A percentile compares a stretch with the other conserved stretches of the same genome.
Conservation (phyloP, 2,329 filamentous ascomycete species). For the Arthrinium puccinioides region DNA sequence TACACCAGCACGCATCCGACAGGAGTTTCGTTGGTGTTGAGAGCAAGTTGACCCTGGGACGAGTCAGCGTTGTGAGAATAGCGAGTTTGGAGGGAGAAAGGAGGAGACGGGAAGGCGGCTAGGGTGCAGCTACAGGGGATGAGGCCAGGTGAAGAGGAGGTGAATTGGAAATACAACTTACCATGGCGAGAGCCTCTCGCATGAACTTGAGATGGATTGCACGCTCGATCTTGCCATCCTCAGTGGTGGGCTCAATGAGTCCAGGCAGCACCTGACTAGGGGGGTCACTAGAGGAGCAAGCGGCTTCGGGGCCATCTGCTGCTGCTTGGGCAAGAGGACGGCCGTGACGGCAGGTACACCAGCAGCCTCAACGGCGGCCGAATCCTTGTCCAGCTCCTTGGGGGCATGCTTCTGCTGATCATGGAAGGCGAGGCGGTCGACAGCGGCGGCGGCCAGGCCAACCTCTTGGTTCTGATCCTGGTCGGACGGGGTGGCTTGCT, state of each 20-base stretch:
- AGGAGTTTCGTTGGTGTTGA: conserved; percentile 83
- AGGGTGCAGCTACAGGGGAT: not conserved
- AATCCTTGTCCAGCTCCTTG: conserved; percentile 10
- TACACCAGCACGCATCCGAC: conserved; percentile 93
- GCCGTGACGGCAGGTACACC: conserved; percentile 16
- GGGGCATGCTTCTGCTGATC: conserved; percentile 4
- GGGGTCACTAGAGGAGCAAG: conserved; percentile 8
- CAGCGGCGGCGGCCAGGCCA: conserved; percentile 10
- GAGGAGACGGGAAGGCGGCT: not conserved
- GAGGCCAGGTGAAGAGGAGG: not conserved
- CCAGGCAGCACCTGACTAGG: conserved; percentile 19
- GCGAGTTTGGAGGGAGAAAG: not conserved
- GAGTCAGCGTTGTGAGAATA: not conserved
- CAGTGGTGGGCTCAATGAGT: conserved; percentile 22
- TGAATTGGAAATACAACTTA: conserved; percentile 29
- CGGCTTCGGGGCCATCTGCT: conserved; percentile 6
- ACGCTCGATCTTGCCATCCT: conserved; percentile 29
- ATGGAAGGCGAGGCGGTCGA: conserved; percentile 16
- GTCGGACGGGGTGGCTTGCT: not conserved
- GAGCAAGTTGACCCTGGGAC: conserved; percentile 70
- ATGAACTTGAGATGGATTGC: conserved; percentile 58
- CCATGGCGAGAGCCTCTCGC: conserved; percentile 81
- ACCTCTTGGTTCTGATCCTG: conserved; percentile 4
- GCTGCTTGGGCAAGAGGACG: conserved; percentile 10
- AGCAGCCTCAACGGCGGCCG: conserved; percentile 12